A percentile compares a stretch with the other conserved stretches of the same genome.
Conservation (phyloP, 2,329 filamentous ascomycete genomes). For the Graphilbum fragrans region DNA sequence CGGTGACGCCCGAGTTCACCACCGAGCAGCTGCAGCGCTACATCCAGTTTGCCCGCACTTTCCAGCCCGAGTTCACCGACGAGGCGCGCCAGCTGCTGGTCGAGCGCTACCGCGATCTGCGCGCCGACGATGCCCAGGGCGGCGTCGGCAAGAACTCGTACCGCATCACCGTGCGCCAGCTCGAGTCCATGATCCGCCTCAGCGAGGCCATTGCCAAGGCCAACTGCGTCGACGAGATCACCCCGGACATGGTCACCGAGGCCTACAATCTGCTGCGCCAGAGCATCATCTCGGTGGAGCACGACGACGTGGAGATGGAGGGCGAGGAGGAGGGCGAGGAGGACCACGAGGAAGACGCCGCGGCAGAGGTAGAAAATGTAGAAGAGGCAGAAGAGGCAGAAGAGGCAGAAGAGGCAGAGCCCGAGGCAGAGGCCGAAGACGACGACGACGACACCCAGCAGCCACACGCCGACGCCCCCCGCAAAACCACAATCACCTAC, state of each 20-base stretch:
- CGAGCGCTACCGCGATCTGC: conserved; percentile 87
- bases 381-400: conserved; percentile 48
- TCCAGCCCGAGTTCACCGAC: conserved; percentile 82
- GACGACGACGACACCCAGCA: conserved; percentile 17
- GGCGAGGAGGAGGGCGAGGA: conserved; percentile 77
- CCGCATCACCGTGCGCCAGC: conserved; percentile 89
- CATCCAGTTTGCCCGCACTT: conserved; percentile 90
- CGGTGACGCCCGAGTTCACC: conserved; percentile 83
- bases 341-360: conserved; percentile 23
- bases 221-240: conserved; percentile 88
- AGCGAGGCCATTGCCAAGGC: conserved; percentile 97
- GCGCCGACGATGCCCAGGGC: conserved; percentile 85
- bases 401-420: conserved; percentile 1
- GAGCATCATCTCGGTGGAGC: conserved; percentile 94
- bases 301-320: conserved; percentile 92
- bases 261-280: conserved; percentile 84
- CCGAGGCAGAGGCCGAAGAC: conserved; percentile 1
- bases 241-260: conserved; percentile 74
- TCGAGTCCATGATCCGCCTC: conserved; percentile 90
- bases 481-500: conserved; percentile 82
- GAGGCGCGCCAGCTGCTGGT: conserved; percentile 80
- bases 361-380: background rate
- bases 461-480: conserved; percentile 21
- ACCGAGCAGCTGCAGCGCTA: conserved; percentile 95
- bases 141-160: conserved; percentile 92